phyloP scores from a whole-genome alignment of 306 rosid species.

The Echinosophora koreensis region DNA sequence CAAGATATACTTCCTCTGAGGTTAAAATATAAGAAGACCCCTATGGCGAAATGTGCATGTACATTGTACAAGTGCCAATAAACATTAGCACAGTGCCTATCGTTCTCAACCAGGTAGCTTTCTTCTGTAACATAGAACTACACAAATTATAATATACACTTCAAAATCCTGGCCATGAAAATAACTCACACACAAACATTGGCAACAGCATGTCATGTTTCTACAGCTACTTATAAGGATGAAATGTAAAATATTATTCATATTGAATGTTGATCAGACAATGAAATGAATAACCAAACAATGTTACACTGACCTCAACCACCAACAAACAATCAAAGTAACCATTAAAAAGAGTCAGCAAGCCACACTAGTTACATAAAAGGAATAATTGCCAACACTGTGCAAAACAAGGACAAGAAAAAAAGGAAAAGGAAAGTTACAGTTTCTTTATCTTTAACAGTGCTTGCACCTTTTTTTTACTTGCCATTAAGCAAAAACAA shows the following conservation, averaged over 20 bases:
- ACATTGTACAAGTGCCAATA: background rate
- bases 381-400: slow-evolving; percentile 2
- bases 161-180: slow-evolving; percentile 1
- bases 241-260: slow-evolving; percentile 15
- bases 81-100: background rate
- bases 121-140: background rate
- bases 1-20: background rate
- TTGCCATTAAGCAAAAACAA: background rate
- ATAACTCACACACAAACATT: background rate
- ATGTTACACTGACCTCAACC: background rate
- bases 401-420: background rate
- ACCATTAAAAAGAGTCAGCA: slow-evolving; percentile 2
- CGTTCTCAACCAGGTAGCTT: background rate
- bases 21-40: slow-evolving; percentile 14
- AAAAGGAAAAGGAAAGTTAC: background rate
- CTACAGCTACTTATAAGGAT: background rate
- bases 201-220: background rate
- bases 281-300: background rate
- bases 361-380: background rate
- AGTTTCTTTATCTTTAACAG: background rate
- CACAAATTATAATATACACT: background rate
- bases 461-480: background rate
- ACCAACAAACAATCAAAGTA: background rate
- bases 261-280: background rate
- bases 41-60: background rate